Base-by-base conservation (phyloP, 2,329 filamentous ascomycete species). In the Aspergillus amoenus region DNA sequence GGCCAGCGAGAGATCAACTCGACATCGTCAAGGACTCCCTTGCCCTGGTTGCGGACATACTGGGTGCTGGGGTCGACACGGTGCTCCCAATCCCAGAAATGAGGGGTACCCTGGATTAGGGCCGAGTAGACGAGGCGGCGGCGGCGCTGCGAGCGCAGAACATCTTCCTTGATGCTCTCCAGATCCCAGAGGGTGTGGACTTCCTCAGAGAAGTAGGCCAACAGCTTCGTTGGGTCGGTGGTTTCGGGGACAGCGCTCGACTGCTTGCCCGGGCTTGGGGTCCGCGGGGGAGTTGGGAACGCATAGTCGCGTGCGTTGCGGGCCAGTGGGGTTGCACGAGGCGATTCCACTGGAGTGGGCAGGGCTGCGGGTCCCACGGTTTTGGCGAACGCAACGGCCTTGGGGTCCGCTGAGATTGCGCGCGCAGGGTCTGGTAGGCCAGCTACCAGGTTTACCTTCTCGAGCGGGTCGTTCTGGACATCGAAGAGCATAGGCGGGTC, bases 401-500 rank as follows among this genome's bases (percentile, higher is more conserved):
- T 69, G 63, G 30, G 5, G 8, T 48, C 48, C 5, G 43, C 37
- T 17, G 43, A 17, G 11, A 43, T 3, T 18, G 18, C 13, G 37
- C 30, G 44, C 21, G 52, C 73, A 85, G 52, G 58, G 57, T 32
- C 60, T 1, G 66, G 52, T 13, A 76, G 61, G 2, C 72, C 72
- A 3, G 73, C 71, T 3, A 68, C 73, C 46, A 95, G 78, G 73
- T 96, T 93, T 63, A 82, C 78, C n/a, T 91, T 75, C 77, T 96
- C 91, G 34, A 86, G 76, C 0, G 91, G 91, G 68, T 97, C 93
- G 18, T 79, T 74, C 44, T 81, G 79, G 6, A 97, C 80, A 75
- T 97, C 89, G 80, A 86, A 97, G 12, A 97, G 83, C 77, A 94
- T 91, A 30, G 90, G 87, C 32, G 89, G 87, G 70, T 97, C 93